Percentiles rank a stretch among this genome's conserved stretches.
phyloP scores from a whole-genome alignment of 2,329 filamentous ascomycete species.

The Tricladium varicosporioides region DNA sequence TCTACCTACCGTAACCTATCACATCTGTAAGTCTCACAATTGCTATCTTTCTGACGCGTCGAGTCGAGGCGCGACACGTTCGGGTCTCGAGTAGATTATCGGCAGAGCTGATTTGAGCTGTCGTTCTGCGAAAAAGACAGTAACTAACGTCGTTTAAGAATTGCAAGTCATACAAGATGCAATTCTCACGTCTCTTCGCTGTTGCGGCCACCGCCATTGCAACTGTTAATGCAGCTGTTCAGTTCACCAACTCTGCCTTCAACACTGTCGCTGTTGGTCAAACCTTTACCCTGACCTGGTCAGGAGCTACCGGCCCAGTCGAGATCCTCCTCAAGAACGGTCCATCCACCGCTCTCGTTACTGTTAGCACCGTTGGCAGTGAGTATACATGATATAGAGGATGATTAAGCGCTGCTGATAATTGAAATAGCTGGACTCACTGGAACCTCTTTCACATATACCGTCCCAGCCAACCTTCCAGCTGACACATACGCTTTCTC shows the following conservation, averaged over 20 bases:
- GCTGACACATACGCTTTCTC: slow-evolving; percentile 27
- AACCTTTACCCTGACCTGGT: slow-evolving; percentile 29
- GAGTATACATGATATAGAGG: slow-evolving; percentile 7
- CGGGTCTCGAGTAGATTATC: neutral
- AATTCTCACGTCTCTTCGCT: slow-evolving; percentile 27
- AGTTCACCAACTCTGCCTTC: slow-evolving; percentile 30
- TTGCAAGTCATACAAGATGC: slow-evolving; percentile 26
- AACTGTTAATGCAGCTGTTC: slow-evolving; percentile 20
- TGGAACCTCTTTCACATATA: slow-evolving; percentile 26
- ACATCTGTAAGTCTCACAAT: neutral
- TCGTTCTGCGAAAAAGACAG: neutral
- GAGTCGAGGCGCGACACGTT: slow-evolving; percentile 4
- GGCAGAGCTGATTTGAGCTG: neutral
- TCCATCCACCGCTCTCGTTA: slow-evolving; percentile 19
- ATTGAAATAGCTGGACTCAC: slow-evolving; percentile 17
- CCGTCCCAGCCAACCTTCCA: slow-evolving; percentile 17
- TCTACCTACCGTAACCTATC: neutral
- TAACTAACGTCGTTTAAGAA: neutral
- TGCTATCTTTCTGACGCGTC: neutral
- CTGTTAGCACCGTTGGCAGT: slow-evolving; percentile 29
- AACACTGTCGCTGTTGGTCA: slow-evolving; percentile 21
- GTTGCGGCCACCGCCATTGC: slow-evolving; percentile 23
- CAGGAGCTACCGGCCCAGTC: slow-evolving; percentile 25
- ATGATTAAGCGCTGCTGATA: slow-evolving; percentile 7
- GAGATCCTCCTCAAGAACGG: slow-evolving; percentile 31